Conservation (phyloP, 2,329 filamentous ascomycete species). For the Xylaria sp. region DNA sequence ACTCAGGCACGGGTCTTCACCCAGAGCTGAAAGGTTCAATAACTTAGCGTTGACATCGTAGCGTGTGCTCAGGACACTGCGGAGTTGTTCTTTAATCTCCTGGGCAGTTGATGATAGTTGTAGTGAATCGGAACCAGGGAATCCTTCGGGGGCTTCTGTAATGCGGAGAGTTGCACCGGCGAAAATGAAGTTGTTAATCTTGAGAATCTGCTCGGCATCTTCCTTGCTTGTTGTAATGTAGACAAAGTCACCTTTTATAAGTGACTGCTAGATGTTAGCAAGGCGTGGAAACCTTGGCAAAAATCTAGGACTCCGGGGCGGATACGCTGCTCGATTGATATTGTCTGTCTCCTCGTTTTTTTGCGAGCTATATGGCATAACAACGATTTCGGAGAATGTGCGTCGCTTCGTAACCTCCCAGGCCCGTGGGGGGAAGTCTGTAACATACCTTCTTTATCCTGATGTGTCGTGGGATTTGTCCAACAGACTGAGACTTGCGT, state of each 20-base stretch:
- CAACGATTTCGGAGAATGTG: conserved; percentile 54
- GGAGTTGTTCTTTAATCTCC: conserved; percentile 75
- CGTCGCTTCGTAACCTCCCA: conserved; percentile 55
- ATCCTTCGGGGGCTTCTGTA: conserved; percentile 57
- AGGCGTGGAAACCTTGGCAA: conserved; percentile 60
- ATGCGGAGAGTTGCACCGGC: conserved; percentile 72
- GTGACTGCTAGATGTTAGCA: conserved; percentile 79
- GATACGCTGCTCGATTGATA: conserved; percentile 52
- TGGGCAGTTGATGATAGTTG: conserved; percentile 63
- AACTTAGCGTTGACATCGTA: conserved; percentile 79
- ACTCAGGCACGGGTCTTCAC: conserved; percentile 75
- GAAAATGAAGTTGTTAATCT: conserved; percentile 75
- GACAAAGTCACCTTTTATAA: conserved; percentile 74
- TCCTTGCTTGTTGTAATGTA: conserved; percentile 74
- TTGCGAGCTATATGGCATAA: conserved; percentile 54
- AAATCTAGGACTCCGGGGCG: conserved; percentile 52
- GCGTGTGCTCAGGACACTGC: conserved; percentile 76
- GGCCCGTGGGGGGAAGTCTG: conserved; percentile 55
- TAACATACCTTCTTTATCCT: conserved; percentile 83
- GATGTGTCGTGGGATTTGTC: conserved; percentile 63
- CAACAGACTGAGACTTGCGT: conserved; percentile 71
- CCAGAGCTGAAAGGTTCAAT: conserved; percentile 83
- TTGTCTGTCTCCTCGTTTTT: conserved; percentile 53
- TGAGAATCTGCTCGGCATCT: conserved; percentile 71
- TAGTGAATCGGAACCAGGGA: conserved; percentile 56